Conservation (phyloP, 2,329 filamentous ascomycete species). For the Hymenoscyphus fraxineus region DNA sequence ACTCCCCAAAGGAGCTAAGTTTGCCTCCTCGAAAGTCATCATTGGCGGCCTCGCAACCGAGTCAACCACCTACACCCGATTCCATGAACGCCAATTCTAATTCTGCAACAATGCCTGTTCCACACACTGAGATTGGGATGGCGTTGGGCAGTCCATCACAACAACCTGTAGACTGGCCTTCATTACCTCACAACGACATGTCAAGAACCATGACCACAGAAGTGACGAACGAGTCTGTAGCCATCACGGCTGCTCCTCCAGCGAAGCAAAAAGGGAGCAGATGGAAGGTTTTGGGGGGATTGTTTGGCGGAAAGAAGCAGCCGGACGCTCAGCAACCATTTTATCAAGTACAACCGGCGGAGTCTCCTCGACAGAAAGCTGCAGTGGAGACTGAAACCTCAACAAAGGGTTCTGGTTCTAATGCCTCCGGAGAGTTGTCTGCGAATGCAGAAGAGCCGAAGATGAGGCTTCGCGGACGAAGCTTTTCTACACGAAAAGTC, state of each 20-base stretch:
- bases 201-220: constrained; percentile 25
- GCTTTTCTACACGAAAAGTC: constrained; percentile 24
- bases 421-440: constrained; percentile 12
- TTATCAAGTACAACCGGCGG: constrained; percentile 32
- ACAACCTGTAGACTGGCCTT: constrained; percentile 27
- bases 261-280: constrained; percentile 45
- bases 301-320: constrained; percentile 46
- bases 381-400: constrained; percentile 9
- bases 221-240: constrained; percentile 20
- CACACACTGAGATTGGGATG: constrained; percentile 56
- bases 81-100: constrained; percentile 16
- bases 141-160: constrained; percentile 67
- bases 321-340: constrained; percentile 25
- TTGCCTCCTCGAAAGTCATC: constrained; percentile 20
- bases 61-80: constrained; percentile 19
- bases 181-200: constrained; percentile 14
- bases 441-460: constrained; percentile 15
- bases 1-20: constrained; percentile 19
- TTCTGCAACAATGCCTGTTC: constrained; percentile 18
- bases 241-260: constrained; percentile 13
- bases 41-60: constrained; percentile 7
- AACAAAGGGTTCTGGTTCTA: constrained; percentile 10
- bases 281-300: constrained; percentile 54
- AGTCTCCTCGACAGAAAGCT: constrained; percentile 9
- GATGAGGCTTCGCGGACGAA: constrained; percentile 21